phyloP scores from a whole-genome alignment of 2,329 filamentous ascomycete species.

The Chaetomium strumarium region DNA sequence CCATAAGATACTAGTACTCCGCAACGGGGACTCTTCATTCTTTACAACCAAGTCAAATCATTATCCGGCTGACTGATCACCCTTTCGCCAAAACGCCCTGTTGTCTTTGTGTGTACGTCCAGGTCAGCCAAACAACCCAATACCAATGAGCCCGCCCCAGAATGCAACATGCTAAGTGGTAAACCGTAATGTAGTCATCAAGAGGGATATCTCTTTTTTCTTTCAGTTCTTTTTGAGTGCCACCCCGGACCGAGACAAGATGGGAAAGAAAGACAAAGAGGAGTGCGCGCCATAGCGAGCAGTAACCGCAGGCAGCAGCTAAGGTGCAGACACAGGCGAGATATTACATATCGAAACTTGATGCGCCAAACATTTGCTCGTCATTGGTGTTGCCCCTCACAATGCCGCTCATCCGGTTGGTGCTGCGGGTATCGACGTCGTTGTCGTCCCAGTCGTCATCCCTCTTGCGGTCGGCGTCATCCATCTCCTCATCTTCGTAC shows the following conservation, averaged over 20 bases:
- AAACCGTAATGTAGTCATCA: constrained; percentile 21
- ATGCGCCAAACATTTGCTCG: constrained; percentile 57
- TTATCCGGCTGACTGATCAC: too few relatives aligned
- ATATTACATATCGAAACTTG: constrained; percentile 59
- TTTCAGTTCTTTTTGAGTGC: constrained; percentile 15
- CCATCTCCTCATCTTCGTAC: constrained; percentile 55
- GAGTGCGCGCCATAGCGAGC: neutral
- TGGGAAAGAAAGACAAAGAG: constrained; percentile 5
- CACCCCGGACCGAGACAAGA: constrained; percentile 12
- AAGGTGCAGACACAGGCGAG: constrained; percentile 11
- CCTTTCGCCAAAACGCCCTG: neutral
- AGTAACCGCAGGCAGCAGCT: constrained; percentile 1
- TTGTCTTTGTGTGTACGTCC: neutral
- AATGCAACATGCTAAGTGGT: constrained; percentile 27
- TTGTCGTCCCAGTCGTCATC: constrained; percentile 57
- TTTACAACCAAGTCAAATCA: too few relatives aligned
- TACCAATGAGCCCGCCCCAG: constrained; percentile 21
- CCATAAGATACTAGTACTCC: too few relatives aligned
- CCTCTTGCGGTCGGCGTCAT: constrained; percentile 41
- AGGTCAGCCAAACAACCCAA: constrained; percentile 18
- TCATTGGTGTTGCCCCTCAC: constrained; percentile 53
- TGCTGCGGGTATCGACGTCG: constrained; percentile 46
- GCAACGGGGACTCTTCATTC: too few relatives aligned
- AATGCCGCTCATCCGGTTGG: constrained; percentile 60
- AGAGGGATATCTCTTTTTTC: constrained; percentile 16